These are phyloP conservation scores for Naganishia onofrii DNA, from an alignment of 768 basidiomycete species.

Conservation along the genomic window DNA sequence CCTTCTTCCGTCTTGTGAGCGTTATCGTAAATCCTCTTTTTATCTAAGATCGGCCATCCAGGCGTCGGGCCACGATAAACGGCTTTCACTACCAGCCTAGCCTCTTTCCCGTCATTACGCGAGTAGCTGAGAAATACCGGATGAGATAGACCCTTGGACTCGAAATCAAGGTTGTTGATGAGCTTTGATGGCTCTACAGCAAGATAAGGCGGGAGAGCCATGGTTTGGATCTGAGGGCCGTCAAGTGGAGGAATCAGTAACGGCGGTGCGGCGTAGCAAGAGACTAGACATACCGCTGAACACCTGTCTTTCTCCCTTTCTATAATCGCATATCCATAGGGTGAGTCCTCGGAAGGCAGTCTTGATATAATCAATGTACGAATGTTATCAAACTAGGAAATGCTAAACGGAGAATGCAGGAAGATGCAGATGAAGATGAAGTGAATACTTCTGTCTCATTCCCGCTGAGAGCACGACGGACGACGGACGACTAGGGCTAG, in stretches of 20 bases:
- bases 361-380: no score
- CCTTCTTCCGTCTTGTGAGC: conserved; percentile 7
- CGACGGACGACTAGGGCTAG: no score
- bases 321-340: background rate
- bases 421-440: no score
- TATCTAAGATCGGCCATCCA: conserved; percentile 21
- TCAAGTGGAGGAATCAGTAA: background rate
- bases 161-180: conserved; percentile 7
- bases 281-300: background rate
- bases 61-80: background rate
- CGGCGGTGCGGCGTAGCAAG: background rate
- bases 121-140: background rate
- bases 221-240: background rate
- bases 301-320: background rate
- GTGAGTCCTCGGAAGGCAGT: no score
- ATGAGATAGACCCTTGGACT: conserved; percentile 8
- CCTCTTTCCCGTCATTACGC: conserved; percentile 20
- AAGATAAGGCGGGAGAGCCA: background rate
- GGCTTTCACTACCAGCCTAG: conserved; percentile 13
- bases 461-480: no score
- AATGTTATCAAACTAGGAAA: no score
- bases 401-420: no score
- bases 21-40: conserved; percentile 7
- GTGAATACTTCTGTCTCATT: no score
- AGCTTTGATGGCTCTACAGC: background rate